Evolutionary conservation across 2,329 filamentous ascomycete genomes (phyloP).

Genomic region (Verticillium dahliae): DNA sequence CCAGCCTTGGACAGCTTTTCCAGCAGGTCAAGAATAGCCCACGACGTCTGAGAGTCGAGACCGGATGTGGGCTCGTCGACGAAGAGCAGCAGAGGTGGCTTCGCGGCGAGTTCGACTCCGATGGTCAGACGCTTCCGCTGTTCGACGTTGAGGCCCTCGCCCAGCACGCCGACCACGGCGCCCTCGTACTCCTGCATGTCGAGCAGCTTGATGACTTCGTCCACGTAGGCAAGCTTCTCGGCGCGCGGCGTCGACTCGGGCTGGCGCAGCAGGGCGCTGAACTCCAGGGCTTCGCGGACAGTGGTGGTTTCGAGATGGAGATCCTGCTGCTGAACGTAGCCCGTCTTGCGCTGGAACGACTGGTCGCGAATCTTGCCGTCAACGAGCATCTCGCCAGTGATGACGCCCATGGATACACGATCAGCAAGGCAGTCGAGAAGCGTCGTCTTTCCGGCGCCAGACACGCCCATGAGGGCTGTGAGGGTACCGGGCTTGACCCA

Average conservation of each 20-base stretch:
- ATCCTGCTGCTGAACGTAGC: slow-evolving; percentile 91
- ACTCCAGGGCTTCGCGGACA: slow-evolving; percentile 80
- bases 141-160: slow-evolving; percentile 73
- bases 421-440: slow-evolving; percentile 81
- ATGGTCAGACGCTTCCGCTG: slow-evolving; percentile 78
- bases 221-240: slow-evolving; percentile 82
- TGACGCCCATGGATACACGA: slow-evolving; percentile 82
- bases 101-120: slow-evolving; percentile 88
- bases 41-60: slow-evolving; percentile 88
- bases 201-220: slow-evolving; percentile 83
- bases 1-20: slow-evolving; percentile 85
- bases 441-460: slow-evolving; percentile 88
- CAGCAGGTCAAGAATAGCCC: slow-evolving; percentile 82
- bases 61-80: slow-evolving; percentile 93
- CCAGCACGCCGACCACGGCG: slow-evolving; percentile 82
- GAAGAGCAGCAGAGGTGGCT: slow-evolving; percentile 83
- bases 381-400: slow-evolving; percentile 73
- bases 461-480: slow-evolving; percentile 86
- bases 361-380: slow-evolving; percentile 61
- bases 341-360: slow-evolving; percentile 87
- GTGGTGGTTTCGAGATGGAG: slow-evolving; percentile 79
- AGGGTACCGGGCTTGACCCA: slow-evolving; percentile 92
- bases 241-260: slow-evolving; percentile 63
- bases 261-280: slow-evolving; percentile 80
- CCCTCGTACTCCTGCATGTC: slow-evolving; percentile 89